phyloP scores from a whole-genome alignment of 2,329 filamentous ascomycete species.

The Clathrospora elynae region DNA sequence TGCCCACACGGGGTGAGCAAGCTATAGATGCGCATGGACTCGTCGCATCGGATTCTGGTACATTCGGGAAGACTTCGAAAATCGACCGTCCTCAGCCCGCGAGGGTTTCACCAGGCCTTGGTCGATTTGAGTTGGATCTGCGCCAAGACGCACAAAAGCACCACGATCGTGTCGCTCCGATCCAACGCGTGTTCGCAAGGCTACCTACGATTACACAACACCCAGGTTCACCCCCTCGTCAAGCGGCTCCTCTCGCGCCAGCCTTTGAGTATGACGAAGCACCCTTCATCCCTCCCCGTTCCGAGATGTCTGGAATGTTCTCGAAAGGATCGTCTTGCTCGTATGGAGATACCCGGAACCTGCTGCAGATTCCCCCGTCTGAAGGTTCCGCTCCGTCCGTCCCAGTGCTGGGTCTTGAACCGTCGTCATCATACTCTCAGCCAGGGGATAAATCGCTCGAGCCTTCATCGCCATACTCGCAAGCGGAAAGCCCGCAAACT shows the following conservation, averaged over 20 bases:
- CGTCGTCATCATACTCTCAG: constrained; percentile 35
- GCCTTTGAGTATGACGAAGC: constrained; percentile 30
- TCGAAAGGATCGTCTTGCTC: constrained; percentile 39
- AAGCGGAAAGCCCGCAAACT: constrained; percentile 24
- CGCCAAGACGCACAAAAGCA: background rate
- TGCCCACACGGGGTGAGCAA: constrained; percentile 3
- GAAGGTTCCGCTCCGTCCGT: background rate
- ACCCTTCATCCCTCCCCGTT: constrained; percentile 9
- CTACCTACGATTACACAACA: constrained; percentile 16
- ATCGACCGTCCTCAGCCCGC: constrained; percentile 5
- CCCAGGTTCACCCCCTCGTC: constrained; percentile 31
- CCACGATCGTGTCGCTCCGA: background rate
- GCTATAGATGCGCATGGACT: background rate
- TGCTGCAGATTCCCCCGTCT: constrained; percentile 33
- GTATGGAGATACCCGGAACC: constrained; percentile 44
- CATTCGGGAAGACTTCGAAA: background rate
- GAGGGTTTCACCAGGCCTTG: constrained; percentile 18
- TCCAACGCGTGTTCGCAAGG: background rate
- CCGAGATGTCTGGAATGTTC: constrained; percentile 29
- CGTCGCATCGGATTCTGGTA: background rate
- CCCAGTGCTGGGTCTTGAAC: constrained; percentile 14
- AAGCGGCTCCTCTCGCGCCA: constrained; percentile 34
- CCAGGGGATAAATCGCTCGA: constrained; percentile 14
- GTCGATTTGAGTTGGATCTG: constrained; percentile 36
- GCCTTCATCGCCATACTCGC: constrained; percentile 39